Percentiles rank a stretch among this genome's conserved stretches.
Conservation (phyloP, 352 stramenopile species). For the Globisporangium radiosum region DNA sequence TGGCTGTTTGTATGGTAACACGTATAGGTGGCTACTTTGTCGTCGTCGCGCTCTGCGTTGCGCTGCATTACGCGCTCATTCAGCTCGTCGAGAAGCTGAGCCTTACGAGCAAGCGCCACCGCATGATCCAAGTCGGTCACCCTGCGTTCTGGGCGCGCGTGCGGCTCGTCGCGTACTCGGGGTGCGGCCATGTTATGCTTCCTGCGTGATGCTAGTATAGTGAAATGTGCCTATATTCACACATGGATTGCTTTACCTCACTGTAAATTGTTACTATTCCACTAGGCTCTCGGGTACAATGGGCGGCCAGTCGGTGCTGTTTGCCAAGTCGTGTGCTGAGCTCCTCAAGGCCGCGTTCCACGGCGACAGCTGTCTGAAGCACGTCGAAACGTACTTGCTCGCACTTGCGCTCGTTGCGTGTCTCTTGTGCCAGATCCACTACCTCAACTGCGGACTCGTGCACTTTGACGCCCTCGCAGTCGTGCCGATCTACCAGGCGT, state of each 20-base stretch:
- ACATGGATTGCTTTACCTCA: background rate
- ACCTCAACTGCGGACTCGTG: slow-evolving; percentile 68
- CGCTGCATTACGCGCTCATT: slow-evolving; percentile 56
- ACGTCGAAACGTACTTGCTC: slow-evolving; percentile 65
- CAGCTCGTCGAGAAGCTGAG: slow-evolving; percentile 59
- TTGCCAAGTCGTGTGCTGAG: slow-evolving; percentile 81
- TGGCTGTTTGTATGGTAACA: background rate
- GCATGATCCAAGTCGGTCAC: slow-evolving; percentile 67
- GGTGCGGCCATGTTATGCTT: slow-evolving; percentile 9
- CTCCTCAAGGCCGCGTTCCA: slow-evolving; percentile 66
- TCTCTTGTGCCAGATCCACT: slow-evolving; percentile 69
- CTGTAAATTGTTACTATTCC: slow-evolving; percentile 1
- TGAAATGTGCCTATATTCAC: background rate
- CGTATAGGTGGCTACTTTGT: slow-evolving; percentile 39
- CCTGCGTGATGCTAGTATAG: no score
- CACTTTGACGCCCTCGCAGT: slow-evolving; percentile 80
- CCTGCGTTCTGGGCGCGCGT: slow-evolving; percentile 56
- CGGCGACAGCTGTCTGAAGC: slow-evolving; percentile 50
- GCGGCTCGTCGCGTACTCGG: slow-evolving; percentile 71
- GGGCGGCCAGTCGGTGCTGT: slow-evolving; percentile 77
- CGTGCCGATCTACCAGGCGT: slow-evolving; percentile 83
- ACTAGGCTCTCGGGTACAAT: slow-evolving; percentile 58
- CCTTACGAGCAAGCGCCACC: slow-evolving; percentile 62
- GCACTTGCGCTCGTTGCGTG: slow-evolving; percentile 51
- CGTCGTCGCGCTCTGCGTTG: slow-evolving; percentile 48